phyloP scores from a whole-genome alignment of 2,329 filamentous ascomycete species.

The Phaeosphaeriaceae sp. region DNA sequence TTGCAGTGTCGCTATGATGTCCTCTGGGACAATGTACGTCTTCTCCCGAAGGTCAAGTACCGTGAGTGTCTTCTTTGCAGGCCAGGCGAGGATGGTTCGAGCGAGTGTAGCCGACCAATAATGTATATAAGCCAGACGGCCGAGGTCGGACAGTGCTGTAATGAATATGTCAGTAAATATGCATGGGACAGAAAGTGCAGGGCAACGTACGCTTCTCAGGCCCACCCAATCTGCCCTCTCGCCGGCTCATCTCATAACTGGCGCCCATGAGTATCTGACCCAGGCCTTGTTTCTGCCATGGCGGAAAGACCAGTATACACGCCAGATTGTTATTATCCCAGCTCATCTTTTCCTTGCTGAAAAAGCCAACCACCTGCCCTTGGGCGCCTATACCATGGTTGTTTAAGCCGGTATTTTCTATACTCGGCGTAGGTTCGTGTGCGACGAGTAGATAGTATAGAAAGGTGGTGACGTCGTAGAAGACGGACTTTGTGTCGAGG shows the following conservation, averaged over 20 bases:
- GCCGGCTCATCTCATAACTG: constrained; percentile 87
- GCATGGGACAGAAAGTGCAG: neutral
- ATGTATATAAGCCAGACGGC: constrained; percentile 78
- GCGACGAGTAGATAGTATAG: constrained; percentile 92
- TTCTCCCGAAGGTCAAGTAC: constrained; percentile 74
- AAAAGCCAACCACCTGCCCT: constrained; percentile 84
- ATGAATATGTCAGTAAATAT: constrained; percentile 11
- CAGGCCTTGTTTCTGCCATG: constrained; percentile 89
- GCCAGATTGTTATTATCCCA: constrained; percentile 99
- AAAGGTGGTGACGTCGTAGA: constrained; percentile 94
- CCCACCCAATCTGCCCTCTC: constrained; percentile 83
- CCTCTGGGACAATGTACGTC: constrained; percentile 85
- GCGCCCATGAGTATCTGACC: constrained; percentile 90
- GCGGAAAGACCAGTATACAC: constrained; percentile 94
- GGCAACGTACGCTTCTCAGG: constrained; percentile 78
- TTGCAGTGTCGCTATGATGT: constrained; percentile 77
- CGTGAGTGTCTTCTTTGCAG: constrained; percentile 61
- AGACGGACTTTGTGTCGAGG: constrained; percentile 97
- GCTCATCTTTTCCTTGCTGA: constrained; percentile 97
- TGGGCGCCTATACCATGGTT: constrained; percentile 5
- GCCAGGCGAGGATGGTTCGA: constrained; percentile 62
- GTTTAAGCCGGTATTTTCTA: constrained; percentile 39
- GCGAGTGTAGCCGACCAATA: constrained; percentile 89
- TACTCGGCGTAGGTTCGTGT: constrained; percentile 57
- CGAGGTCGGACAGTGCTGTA: constrained; percentile 77